These are phyloP conservation scores for Amanita rubescens DNA, from an alignment of 768 basidiomycete genomes.

Conservation along the genomic window DNA sequence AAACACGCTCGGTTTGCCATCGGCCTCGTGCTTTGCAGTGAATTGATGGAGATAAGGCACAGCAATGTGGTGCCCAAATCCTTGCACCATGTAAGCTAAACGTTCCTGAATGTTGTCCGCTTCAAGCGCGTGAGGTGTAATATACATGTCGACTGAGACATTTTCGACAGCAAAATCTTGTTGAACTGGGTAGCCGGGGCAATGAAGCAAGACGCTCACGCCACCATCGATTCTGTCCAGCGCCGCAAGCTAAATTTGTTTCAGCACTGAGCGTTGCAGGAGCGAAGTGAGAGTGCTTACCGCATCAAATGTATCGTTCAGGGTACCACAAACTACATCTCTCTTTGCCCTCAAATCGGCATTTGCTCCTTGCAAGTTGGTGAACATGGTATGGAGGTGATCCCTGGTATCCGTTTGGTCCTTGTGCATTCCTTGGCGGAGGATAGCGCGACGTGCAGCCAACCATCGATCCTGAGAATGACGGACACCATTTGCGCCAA, in stretches of 20 bases:
- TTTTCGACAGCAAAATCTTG: not conserved
- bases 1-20: not conserved
- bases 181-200: not conserved
- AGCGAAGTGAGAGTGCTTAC: not conserved
- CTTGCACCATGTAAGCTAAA: not conserved
- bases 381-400: no score
- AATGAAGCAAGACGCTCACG: not conserved
- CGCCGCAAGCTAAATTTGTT: not conserved
- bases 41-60: not conserved
- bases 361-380: no score
- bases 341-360: no score
- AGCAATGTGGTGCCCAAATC: not conserved
- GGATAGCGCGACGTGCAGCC: no score
- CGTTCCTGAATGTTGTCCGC: not conserved
- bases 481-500: no score
- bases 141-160: not conserved
- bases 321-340: no score
- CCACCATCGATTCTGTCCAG: not conserved
- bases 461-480: no score
- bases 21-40: not conserved
- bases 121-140: not conserved
- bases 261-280: no score
- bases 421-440: no score
- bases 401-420: no score
- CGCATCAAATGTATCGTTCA: not conserved